Percentiles rank a stretch among this genome's conserved stretches.
phyloP scores from a whole-genome alignment of 148 eudicot species.

The Chenopodium berlandieri region DNA sequence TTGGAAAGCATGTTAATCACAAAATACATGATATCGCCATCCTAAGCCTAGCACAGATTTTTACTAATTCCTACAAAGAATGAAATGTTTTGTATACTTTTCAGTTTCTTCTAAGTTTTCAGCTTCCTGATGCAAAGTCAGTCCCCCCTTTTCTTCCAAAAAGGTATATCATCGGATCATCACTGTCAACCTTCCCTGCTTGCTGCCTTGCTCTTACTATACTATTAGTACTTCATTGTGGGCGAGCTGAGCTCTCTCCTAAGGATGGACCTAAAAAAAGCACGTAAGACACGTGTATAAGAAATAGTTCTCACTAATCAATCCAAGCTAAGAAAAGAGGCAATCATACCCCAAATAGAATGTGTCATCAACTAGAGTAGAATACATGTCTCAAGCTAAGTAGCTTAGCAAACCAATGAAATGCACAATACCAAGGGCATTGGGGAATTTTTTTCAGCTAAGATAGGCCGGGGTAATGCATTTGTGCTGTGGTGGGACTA shows the following conservation, averaged over 20 bases:
- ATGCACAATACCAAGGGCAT: background rate
- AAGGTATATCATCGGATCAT: background rate
- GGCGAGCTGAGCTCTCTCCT: conserved; percentile 21
- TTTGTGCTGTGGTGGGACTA: background rate
- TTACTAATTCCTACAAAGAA: background rate
- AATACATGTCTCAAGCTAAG: background rate
- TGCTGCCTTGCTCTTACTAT: background rate
- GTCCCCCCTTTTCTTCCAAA: background rate
- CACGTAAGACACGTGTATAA: background rate
- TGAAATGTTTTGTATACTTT: background rate
- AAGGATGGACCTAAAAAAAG: conserved; percentile 28
- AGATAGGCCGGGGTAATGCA: background rate
- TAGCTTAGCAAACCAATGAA: background rate
- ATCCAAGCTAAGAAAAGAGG: background rate
- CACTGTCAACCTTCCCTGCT: background rate
- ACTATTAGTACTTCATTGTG: background rate
- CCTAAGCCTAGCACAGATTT: background rate
- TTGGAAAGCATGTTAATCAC: background rate
- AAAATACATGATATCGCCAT: background rate
- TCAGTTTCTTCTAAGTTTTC: background rate
- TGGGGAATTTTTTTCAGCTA: background rate
- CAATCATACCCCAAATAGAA: background rate
- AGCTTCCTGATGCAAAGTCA: conserved; percentile 1
- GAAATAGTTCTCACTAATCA: background rate
- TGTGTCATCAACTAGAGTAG: background rate